Evolutionary conservation across 2,329 filamentous ascomycete species (phyloP).

Genomic region (Fusarium compactum): DNA sequence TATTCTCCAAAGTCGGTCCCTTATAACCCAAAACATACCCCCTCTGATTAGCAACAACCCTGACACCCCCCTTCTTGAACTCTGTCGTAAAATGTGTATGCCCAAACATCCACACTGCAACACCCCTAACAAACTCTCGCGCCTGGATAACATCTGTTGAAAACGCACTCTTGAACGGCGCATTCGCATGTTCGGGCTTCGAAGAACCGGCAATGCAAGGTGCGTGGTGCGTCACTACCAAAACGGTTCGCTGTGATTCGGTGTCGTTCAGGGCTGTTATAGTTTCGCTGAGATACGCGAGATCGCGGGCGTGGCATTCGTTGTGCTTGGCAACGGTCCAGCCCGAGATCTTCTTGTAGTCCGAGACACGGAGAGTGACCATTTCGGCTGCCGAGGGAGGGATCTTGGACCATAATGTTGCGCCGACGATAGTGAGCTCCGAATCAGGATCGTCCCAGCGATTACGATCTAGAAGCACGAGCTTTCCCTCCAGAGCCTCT

Average conservation of each 20-base stretch:
- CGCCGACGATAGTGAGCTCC: constrained; percentile 65
- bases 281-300: constrained; percentile 62
- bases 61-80: constrained; percentile 50
- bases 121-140: constrained; percentile 51
- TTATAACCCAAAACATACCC: constrained; percentile 53
- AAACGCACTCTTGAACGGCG: constrained; percentile 63
- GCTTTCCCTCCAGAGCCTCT: constrained; percentile 50
- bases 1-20: constrained; percentile 42
- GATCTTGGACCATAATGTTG: constrained; percentile 68
- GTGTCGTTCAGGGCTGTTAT: constrained; percentile 46
- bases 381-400: constrained; percentile 52
- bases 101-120: constrained; percentile 59
- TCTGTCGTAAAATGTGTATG: constrained; percentile 62
- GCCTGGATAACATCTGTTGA: constrained; percentile 59
- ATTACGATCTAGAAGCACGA: constrained; percentile 60
- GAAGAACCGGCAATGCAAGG: constrained; percentile 63
- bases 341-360: constrained; percentile 65
- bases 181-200: constrained; percentile 60
- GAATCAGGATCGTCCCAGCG: constrained; percentile 56
- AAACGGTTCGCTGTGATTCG: constrained; percentile 46
- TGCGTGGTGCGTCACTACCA: constrained; percentile 70
- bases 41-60: constrained; percentile 60
- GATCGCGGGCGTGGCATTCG: constrained; percentile 59
- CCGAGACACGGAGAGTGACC: constrained; percentile 61
- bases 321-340: constrained; percentile 67